These are phyloP conservation scores for Trichoderma endophyticum DNA, from an alignment of 2,329 filamentous ascomycete species.

Conservation along the genomic window DNA sequence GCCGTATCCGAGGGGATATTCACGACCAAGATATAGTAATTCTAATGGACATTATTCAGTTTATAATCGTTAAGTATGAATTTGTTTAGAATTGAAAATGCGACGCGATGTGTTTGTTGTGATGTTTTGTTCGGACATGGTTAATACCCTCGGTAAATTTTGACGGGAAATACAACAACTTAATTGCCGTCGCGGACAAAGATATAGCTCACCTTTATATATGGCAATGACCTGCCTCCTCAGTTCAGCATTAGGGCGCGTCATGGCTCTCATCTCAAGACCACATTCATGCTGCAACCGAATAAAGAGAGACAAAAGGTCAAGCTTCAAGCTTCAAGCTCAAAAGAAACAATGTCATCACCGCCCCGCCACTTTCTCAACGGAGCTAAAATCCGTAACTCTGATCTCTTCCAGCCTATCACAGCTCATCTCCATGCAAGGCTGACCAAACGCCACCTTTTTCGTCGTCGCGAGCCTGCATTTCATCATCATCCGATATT, in stretches of 20 bases:
- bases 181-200: background rate
- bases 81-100: background rate
- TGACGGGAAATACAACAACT: background rate
- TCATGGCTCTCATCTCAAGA: background rate
- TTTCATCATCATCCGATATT: background rate
- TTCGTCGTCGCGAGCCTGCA: background rate
- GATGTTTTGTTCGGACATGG: fast-evolving
- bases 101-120: background rate
- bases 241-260: slow-evolving; percentile 51
- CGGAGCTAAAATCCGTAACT: background rate
- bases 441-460: background rate
- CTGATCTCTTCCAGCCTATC: background rate
- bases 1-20: slow-evolving; percentile 77
- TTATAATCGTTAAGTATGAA: background rate
- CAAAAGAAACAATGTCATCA: background rate
- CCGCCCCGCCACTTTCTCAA: background rate
- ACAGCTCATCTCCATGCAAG: slow-evolving; percentile 1
- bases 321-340: background rate
- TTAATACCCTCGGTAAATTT: background rate
- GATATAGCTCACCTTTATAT: slow-evolving; percentile 68
- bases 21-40: slow-evolving; percentile 76
- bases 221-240: slow-evolving; percentile 76
- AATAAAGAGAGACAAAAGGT: background rate
- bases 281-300: background rate
- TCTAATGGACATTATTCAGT: slow-evolving; percentile 48